phyloP scores from a whole-genome alignment of 768 basidiomycete genomes.

The Brasilioporus rufonigricans region DNA sequence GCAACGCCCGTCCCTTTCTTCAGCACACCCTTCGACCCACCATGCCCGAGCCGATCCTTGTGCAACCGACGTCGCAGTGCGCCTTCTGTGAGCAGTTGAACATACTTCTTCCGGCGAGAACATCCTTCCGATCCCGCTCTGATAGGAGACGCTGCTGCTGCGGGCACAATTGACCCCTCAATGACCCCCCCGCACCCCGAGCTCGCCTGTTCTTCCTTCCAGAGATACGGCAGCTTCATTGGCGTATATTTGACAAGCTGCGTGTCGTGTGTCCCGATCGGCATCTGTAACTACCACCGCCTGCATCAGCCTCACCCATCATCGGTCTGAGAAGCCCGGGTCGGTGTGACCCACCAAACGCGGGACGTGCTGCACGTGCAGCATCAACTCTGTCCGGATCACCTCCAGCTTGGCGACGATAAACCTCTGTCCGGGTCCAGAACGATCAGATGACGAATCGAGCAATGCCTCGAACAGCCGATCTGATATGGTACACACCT shows the following conservation, averaged over 20 bases:
- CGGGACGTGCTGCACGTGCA: slow-evolving; percentile 12
- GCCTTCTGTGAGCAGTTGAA: slow-evolving; percentile 21
- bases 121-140: not conserved
- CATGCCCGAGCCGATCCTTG: slow-evolving; percentile 3
- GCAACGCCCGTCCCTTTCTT: not conserved
- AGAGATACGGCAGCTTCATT: slow-evolving; percentile 12
- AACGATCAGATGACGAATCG: not conserved
- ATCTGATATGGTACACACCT: slow-evolving; percentile 18
- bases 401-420: slow-evolving; percentile 18
- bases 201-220: slow-evolving; percentile 8
- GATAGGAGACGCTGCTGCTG: not conserved
- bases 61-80: slow-evolving; percentile 17
- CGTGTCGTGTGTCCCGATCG: slow-evolving; percentile 15
- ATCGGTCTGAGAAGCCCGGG: too few relatives aligned
- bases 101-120: slow-evolving; percentile 15
- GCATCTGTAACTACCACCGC: slow-evolving; percentile 10
- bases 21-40: not conserved
- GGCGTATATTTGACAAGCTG: slow-evolving; percentile 18
- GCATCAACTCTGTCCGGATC: slow-evolving; percentile 13
- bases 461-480: not conserved
- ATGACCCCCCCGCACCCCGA: not conserved
- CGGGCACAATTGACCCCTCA: not conserved
- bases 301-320: slow-evolving; percentile 2
- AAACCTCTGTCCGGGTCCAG: slow-evolving; percentile 17
- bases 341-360: slow-evolving; percentile 14